Evolutionary conservation across 179 eudicot species (phyloP), one percentile per base, ranked within the genome.

Genomic region (Actinidia polygama): DNA sequence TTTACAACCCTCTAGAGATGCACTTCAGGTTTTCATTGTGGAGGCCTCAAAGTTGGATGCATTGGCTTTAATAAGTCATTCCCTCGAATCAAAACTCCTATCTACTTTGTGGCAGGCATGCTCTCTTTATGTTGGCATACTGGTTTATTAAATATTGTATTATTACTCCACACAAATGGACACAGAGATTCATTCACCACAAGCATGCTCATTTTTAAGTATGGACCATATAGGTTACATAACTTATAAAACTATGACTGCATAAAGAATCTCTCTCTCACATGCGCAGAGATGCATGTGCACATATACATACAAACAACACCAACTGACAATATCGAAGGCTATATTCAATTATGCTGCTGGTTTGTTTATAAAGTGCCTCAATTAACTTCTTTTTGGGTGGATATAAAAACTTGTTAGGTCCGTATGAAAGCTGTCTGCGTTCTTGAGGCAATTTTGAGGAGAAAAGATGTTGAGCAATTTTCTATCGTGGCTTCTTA

Each of bases 1-100:
- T 75, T 81, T 96, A 80, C 99, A 96, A 81, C 99, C 99, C 46
- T 91, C 99, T 61, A 94, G 99, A 73, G 99, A 96, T 92, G 97
- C 91, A 46, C 87, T 96, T 61, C 97, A 96, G 76, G 89, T 87
- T 82, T 96, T 96, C 89, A 87, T 96, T 63, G 81, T 78, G 63
- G 97, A 96, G 88, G 99, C 96, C 16, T 80, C 89, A 83, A 96
- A 93, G 87, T 85, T 96, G 90, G 94, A 96, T 93, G 91, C 96
- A 46, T 79, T 94, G 92, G 90, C 93, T 80, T 84, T 96, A 79
- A 77, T 96, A 79, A 77, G 93, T 87, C 91, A 83, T 78, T 98
- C 97, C 11, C 91, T 96, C 49, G 97, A 91, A 73, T 85, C 93
- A 78, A 96, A 94, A 77, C 92, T 96, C 67, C 93, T 83, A 83